Evolutionary conservation across 2,329 filamentous ascomycete species (phyloP).

Genomic region (Colletotrichum viniferum): DNA sequence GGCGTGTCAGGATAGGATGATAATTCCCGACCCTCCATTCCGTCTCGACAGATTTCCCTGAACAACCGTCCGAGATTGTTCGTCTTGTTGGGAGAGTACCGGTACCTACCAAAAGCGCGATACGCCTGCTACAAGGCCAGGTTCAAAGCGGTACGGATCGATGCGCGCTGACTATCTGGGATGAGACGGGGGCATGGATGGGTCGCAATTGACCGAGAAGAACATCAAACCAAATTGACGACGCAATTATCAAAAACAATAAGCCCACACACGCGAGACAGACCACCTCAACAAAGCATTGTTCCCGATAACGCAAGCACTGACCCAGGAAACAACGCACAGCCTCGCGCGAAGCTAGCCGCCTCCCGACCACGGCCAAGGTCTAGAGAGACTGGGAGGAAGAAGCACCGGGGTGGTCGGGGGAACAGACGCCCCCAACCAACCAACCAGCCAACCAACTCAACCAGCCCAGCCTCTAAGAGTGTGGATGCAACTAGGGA

Average conservation of each 20-base stretch:
- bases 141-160: background rate
- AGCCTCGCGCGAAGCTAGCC: constrained; percentile 2
- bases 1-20: background rate
- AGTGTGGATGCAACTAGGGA: background rate
- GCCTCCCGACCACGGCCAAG: background rate
- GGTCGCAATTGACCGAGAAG: background rate
- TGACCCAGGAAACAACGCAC: background rate
- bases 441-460: background rate
- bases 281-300: constrained; percentile 11
- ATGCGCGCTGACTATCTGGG: background rate
- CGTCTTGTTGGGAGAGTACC: background rate
- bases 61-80: background rate
- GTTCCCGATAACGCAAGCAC: constrained; percentile 7
- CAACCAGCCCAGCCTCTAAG: background rate
- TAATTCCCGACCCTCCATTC: constrained; percentile 14
- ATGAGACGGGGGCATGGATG: background rate
- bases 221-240: background rate
- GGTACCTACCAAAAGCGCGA: background rate
- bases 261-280: background rate
- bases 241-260: background rate
- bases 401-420: background rate
- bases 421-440: background rate
- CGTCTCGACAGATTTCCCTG: background rate
- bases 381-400: background rate
- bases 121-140: background rate